Evolutionary conservation across 2,329 filamentous ascomycete species (phyloP).

Genomic region (Calycina marina): DNA sequence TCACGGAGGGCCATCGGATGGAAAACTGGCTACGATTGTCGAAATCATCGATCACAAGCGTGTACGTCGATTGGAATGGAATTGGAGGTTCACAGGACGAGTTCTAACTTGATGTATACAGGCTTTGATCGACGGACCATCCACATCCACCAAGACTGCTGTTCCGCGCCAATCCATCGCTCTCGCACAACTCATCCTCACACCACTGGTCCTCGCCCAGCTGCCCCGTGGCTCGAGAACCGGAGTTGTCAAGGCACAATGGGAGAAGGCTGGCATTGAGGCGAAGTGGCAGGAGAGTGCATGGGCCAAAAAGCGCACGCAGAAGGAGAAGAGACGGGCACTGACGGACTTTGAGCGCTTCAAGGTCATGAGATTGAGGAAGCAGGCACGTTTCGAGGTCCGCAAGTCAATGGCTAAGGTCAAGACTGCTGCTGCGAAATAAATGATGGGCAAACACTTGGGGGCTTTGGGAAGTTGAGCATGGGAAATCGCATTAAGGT

Average conservation of each 20-base stretch:
- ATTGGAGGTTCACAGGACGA: constrained; percentile 8
- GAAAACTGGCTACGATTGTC: constrained; percentile 85
- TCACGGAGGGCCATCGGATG: constrained; percentile 62
- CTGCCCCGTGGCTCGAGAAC: constrained; percentile 76
- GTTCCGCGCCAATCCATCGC: constrained; percentile 78
- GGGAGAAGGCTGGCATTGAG: constrained; percentile 87
- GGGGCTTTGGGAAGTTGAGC: constrained; percentile 23
- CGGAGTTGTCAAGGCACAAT: constrained; percentile 70
- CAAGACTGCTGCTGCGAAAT: constrained; percentile 68
- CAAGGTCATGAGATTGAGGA: constrained; percentile 99
- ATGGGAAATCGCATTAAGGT: constrained; percentile 36
- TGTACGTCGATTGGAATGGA: constrained; percentile 50
- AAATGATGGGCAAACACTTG: constrained; percentile 41
- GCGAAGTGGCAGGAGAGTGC: constrained; percentile 81
- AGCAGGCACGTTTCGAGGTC: constrained; percentile 98
- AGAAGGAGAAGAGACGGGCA: constrained; percentile 72
- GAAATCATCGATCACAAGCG: constrained; percentile 99
- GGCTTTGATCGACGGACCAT: constrained; percentile 93
- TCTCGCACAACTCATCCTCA: constrained; percentile 75
- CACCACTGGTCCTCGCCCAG: constrained; percentile 73
- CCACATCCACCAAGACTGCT: constrained; percentile 61
- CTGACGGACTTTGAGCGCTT: constrained; percentile 99
- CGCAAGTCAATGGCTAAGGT: constrained; percentile 92
- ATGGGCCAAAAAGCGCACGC: constrained; percentile 88
- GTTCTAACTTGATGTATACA: constrained; percentile 29